Evolutionary conservation across 768 basidiomycete species (phyloP).

Genomic region (Pisolithus marmoratus): DNA sequence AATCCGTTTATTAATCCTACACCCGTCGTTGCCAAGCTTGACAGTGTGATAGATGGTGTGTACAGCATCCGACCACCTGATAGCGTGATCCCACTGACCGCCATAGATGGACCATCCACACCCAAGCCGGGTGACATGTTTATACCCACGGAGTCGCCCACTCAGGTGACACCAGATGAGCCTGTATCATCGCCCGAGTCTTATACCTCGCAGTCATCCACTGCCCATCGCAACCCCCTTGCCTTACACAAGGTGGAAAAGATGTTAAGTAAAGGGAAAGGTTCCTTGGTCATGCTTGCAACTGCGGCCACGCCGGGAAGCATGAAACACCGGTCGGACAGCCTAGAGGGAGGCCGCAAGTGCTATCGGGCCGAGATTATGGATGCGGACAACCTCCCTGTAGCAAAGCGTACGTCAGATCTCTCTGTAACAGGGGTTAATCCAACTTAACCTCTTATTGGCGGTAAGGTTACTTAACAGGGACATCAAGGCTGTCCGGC

Average conservation of each 20-base stretch:
- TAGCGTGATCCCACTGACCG: not conserved
- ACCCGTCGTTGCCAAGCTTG: slow-evolving; percentile 16
- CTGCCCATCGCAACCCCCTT: slow-evolving; percentile 17
- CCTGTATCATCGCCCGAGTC: slow-evolving; percentile 3
- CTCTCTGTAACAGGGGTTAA: not conserved
- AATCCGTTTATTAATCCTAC: slow-evolving; percentile 36
- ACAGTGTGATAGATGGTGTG: slow-evolving; percentile 12
- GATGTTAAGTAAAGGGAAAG: slow-evolving; percentile 26
- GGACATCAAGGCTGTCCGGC: slow-evolving; percentile 5
- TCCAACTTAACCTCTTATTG: not conserved
- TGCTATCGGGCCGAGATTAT: slow-evolving; percentile 10
- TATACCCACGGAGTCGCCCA: not conserved
- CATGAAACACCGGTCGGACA: slow-evolving; percentile 6
- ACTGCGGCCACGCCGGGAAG: slow-evolving; percentile 8
- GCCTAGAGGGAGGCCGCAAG: slow-evolving; percentile 10
- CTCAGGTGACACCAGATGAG: slow-evolving; percentile 6
- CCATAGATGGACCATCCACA: not conserved
- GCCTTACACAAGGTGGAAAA: slow-evolving; percentile 30
- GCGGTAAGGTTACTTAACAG: slow-evolving; percentile 7
- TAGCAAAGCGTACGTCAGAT: slow-evolving; percentile 20
- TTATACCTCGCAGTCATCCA: not conserved
- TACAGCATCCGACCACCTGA: not conserved
- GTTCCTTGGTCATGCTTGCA: slow-evolving; percentile 25
- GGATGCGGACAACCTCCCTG: slow-evolving; percentile 8
- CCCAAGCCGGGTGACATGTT: not conserved